Evolutionary conservation across 2,329 filamentous ascomycete genomes (phyloP), one percentile per base, ranked within the genome.

Genomic region (Fusarium buxicola): DNA sequence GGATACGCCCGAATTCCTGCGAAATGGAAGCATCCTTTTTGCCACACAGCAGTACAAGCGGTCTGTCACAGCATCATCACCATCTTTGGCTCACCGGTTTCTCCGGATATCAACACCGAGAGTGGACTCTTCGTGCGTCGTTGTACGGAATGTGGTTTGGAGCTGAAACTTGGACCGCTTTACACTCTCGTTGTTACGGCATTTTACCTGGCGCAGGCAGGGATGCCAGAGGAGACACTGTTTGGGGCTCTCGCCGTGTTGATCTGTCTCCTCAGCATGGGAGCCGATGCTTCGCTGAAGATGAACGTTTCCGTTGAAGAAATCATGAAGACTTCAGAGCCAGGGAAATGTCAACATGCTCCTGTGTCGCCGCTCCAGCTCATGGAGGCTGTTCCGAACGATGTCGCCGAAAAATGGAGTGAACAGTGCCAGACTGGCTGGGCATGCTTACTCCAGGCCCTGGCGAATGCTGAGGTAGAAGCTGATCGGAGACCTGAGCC

Each of bases 21-120:
- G 0, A 25, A 11, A 30, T 64, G 61, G 58, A 64, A 62, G 4
- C 61, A 64, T 11, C 18, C 49, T 0, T 64, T 62, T 7, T 64
- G 61, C 2, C 61, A 64, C 21, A 53, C 61, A 1, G 34, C 58
- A 0, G 50, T 50, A 1, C 61, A 62, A 12, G 46, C 54, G 1
- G 43, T 62, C 18, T 62, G 55, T 8, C 61, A 64, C 2, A 16
- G 24, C 24, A 30, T 53, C 2, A 13, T 53, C 1, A 0, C 2
- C 0, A 21, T 59, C 4, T 59, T 53, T 15, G 49, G 3, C 0
- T 39, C 18, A 0, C 2, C 10, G 2, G 2, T 5, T 1, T 25
- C 31, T 0, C 46, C 50, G 2, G 1, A 54, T 4, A 45, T 64
- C 30, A 44, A 64, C 4, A n/a, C n/a, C 0, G 2, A 4, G 7